Percentiles rank a stretch among this genome's conserved stretches.
phyloP scores from a whole-genome alignment of 371 early-diverging fungal genomes.

The Mucor saturninus region DNA sequence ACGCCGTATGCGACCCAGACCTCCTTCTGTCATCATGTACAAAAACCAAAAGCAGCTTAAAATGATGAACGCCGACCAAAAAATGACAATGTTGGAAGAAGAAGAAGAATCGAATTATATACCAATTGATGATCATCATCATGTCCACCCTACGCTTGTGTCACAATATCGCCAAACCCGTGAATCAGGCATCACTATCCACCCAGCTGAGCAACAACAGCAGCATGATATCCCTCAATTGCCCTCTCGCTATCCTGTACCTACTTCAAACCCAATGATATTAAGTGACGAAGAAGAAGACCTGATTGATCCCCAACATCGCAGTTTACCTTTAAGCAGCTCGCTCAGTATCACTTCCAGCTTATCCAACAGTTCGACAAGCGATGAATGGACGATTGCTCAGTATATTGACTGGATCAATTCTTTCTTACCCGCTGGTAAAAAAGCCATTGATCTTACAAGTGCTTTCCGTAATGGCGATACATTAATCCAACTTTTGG shows the following conservation, averaged over 20 bases:
- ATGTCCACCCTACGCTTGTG: constrained; percentile 1
- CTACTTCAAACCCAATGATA: background rate
- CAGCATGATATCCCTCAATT: constrained; percentile 3
- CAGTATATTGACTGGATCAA: constrained; percentile 64
- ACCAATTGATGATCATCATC: background rate
- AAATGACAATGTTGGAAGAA: constrained; percentile 36
- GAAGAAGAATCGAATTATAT: constrained; percentile 20
- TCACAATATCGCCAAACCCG: constrained; percentile 27
- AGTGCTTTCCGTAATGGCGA: constrained; percentile 61
- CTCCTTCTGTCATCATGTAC: constrained; percentile 63
- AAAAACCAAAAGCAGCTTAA: constrained; percentile 35
- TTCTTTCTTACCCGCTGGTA: constrained; percentile 44
- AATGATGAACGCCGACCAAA: constrained; percentile 20
- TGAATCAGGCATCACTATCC: constrained; percentile 29
- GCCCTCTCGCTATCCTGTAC: constrained; percentile 1
- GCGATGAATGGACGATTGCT: constrained; percentile 17
- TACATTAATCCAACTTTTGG: constrained; percentile 56
- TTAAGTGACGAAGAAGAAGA: constrained; percentile 35
- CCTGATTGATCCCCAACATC: constrained; percentile 39
- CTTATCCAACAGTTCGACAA: constrained; percentile 12
- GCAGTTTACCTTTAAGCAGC: constrained; percentile 17
- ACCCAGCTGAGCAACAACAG: constrained; percentile 15
- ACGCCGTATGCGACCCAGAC: constrained; percentile 66
- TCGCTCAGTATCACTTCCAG: constrained; percentile 19
- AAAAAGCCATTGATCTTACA: constrained; percentile 46